These are phyloP conservation scores for Kodamaea sp. DNA, from an alignment of 1,139 yeast species.

Conservation along the genomic window DNA sequence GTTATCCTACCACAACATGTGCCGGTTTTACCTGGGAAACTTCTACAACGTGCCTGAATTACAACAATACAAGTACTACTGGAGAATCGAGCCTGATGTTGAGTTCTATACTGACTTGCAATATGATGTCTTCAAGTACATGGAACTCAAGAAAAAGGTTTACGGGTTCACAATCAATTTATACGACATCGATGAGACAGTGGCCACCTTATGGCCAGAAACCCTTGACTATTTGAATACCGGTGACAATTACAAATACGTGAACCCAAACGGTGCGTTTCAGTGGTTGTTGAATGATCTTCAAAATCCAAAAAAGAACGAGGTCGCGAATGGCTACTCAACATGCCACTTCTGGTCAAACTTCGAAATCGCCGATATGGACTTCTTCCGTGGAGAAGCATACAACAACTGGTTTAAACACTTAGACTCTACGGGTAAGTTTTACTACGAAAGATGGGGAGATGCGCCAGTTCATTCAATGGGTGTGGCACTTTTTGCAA, in stretches of 20 bases:
- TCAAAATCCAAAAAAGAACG: constrained; percentile 58
- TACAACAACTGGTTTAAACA: constrained; percentile 64
- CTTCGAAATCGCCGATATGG: constrained; percentile 81
- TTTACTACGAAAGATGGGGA: constrained; percentile 89
- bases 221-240: constrained; percentile 57
- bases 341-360: constrained; percentile 91
- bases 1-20: constrained; percentile 77
- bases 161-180: constrained; percentile 72
- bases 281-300: constrained; percentile 71
- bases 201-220: constrained; percentile 67
- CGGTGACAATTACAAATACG: constrained; percentile 61
- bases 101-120: constrained; percentile 65
- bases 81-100: constrained; percentile 83
- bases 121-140: constrained; percentile 75
- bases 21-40: constrained; percentile 66
- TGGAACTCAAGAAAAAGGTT: constrained; percentile 61
- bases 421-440: constrained; percentile 71
- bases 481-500: constrained; percentile 74
- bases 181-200: constrained; percentile 67
- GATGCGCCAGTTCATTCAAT: constrained; percentile 87
- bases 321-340: constrained; percentile 65
- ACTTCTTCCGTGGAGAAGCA: constrained; percentile 68
- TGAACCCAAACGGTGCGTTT: constrained; percentile 59
- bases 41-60: constrained; percentile 66
- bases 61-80: constrained; percentile 58